Evolutionary conservation across 768 basidiomycete species (phyloP), one percentile per base, ranked within the genome.

Genomic region (Crepidotus variabilis): DNA sequence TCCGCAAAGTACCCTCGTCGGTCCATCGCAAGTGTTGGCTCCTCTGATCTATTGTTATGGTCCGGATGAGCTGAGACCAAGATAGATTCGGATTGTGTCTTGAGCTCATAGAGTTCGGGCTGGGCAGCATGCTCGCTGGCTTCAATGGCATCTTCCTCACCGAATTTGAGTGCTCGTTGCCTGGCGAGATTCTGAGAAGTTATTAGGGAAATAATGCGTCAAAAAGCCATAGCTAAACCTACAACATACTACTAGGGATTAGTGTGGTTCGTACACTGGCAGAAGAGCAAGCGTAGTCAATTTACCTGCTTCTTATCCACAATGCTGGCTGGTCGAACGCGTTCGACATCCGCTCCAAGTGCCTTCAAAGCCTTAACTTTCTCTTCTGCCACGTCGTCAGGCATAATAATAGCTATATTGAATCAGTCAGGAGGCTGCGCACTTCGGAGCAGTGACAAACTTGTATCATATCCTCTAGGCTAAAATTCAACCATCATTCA

Each of bases 291-390:
- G 35, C 33, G 52, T 51, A 10, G 18, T 20, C 13, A 18, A 51
- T 78, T 43, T 51, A 87, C 91, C 82, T 97, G 94, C 68, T 93
- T 94, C 72, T 93, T 92, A 74, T 98, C 96, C 11, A 99, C 90
- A 58, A 98, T 98, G 62, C 94, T 96, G 3, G 92, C 90, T 3
- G 94, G 93, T n/a, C 93, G 80, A 24, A 95, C 93, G 52, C 89
- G 81, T 65, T 92, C 89, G 1, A 98, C 90, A n/a, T 83, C 76
- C 0, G 95, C 95, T 6, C 96, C 96, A 0, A 98, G 83, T 1
- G 88, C 84, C 55, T 81, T 77, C 18, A 98, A 73, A 0, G 92
- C 87, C 61, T 88, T 86, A 2, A 94, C 87, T 66, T 99, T 99
- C 71, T 99, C 96, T 55, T 87, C 81, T 0, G 92, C 89, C 33